phyloP scores from a whole-genome alignment of 768 basidiomycete species.

The Boletus vermiculosoides region DNA sequence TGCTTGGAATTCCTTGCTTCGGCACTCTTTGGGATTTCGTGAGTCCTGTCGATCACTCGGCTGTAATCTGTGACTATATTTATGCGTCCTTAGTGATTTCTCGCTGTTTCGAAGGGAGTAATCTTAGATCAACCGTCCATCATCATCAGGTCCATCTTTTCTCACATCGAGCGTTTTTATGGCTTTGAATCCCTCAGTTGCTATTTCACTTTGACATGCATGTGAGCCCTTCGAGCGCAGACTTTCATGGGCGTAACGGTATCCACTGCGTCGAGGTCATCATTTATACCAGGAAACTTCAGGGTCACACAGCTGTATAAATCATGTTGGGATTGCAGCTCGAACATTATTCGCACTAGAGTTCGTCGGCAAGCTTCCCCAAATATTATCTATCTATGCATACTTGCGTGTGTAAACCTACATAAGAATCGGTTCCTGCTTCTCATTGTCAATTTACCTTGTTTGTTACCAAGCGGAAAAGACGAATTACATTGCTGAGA shows the following conservation, averaged over 20 bases:
- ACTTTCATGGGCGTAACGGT: slow-evolving; percentile 2
- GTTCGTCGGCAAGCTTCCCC: slow-evolving; percentile 6
- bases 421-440: not conserved
- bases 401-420: not conserved
- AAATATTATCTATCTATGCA: slow-evolving; percentile 12
- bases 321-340: not conserved
- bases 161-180: slow-evolving; percentile 4
- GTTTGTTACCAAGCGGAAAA: too few species aligned
- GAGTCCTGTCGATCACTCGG: slow-evolving; percentile 16
- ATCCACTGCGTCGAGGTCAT: slow-evolving; percentile 1
- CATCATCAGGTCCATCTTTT: not conserved
- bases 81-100: slow-evolving; percentile 22
- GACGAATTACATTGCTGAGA: slow-evolving; percentile 3
- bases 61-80: slow-evolving; percentile 2
- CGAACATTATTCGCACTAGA: slow-evolving; percentile 12
- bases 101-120: not conserved
- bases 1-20: slow-evolving; percentile 62
- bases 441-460: not conserved
- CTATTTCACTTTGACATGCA: slow-evolving; percentile 7
- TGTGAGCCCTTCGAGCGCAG: slow-evolving; percentile 1
- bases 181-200: not conserved
- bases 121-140: not conserved
- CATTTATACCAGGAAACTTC: not conserved
- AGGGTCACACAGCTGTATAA: slow-evolving; percentile 6
- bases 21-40: slow-evolving; percentile 74